These are phyloP conservation scores for Microdochium trichocladiopsis DNA, from an alignment of 2,329 filamentous ascomycete species.

Conservation along the genomic window DNA sequence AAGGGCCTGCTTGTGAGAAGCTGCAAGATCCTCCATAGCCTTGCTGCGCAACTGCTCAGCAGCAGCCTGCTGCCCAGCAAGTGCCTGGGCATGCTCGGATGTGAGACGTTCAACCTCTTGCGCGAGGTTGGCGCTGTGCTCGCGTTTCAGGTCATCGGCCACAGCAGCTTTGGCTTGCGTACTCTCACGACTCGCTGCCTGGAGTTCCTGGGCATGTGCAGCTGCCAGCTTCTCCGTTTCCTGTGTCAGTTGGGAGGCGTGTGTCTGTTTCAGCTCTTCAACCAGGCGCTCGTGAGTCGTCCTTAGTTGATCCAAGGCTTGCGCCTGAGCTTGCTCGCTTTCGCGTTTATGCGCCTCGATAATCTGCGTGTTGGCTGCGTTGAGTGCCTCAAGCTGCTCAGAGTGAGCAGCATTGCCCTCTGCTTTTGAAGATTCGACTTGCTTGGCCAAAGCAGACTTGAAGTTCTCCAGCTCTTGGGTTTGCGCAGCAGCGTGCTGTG, in stretches of 20 bases:
- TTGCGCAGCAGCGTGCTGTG: conserved; percentile 18
- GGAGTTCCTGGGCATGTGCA: not conserved
- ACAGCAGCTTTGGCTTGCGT: not conserved
- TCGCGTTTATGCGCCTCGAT: conserved; percentile 21
- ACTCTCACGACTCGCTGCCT: not conserved
- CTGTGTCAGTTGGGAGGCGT: not conserved
- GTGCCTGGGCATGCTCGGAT: not conserved
- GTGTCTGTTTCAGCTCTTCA: not conserved
- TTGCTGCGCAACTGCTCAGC: not conserved
- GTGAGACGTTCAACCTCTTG: not conserved
- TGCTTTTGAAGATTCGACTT: conserved; percentile 20
- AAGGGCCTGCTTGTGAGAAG: not conserved
- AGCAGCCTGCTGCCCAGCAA: not conserved
- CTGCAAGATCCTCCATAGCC: not conserved
- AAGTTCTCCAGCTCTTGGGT: conserved; percentile 21
- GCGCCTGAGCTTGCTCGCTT: conserved; percentile 1
- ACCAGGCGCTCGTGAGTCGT: not conserved
- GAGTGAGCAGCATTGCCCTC: conserved; percentile 19
- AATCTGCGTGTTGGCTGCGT: conserved; percentile 20
- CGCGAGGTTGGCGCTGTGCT: not conserved
- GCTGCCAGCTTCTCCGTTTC: not conserved
- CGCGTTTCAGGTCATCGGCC: not conserved
- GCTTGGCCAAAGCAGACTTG: conserved; percentile 20
- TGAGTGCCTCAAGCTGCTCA: conserved; percentile 19
- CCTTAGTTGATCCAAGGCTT: not conserved